Evolutionary conservation across 305 asterid genomes (phyloP).

Genomic region (Nicotiana rustica): DNA sequence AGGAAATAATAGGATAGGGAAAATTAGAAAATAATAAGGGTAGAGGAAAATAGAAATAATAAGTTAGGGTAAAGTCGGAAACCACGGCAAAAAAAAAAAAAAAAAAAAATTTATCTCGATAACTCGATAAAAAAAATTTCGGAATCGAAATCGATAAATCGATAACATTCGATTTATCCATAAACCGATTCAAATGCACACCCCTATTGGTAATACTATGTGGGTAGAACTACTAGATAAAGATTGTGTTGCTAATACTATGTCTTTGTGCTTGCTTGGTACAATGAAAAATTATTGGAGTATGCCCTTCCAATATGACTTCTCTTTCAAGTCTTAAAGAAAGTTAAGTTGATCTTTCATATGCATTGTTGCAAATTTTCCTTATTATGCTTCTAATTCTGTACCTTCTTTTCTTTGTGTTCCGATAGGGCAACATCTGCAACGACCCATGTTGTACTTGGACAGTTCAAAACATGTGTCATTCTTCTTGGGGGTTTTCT

Average conservation of each 20-base stretch:
- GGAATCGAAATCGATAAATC: no score
- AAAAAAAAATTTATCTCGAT: no score
- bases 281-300: not conserved
- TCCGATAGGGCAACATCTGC: conserved; percentile 89
- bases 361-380: not conserved
- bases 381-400: not conserved
- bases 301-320: not conserved
- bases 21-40: no score
- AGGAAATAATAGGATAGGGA: no score
- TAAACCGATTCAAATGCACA: no score
- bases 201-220: no score
- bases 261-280: not conserved
- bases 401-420: conserved; percentile 15
- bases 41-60: no score
- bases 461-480: conserved; percentile 96
- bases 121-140: no score
- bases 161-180: no score
- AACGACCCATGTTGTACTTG: conserved; percentile 94
- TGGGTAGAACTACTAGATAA: not conserved
- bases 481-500: conserved; percentile 91
- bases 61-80: no score
- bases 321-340: not conserved
- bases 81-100: no score
- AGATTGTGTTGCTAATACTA: no score
- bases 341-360: not conserved